Base-by-base conservation (phyloP, 345 rosid species). In the Ailanthus altissimus region DNA sequence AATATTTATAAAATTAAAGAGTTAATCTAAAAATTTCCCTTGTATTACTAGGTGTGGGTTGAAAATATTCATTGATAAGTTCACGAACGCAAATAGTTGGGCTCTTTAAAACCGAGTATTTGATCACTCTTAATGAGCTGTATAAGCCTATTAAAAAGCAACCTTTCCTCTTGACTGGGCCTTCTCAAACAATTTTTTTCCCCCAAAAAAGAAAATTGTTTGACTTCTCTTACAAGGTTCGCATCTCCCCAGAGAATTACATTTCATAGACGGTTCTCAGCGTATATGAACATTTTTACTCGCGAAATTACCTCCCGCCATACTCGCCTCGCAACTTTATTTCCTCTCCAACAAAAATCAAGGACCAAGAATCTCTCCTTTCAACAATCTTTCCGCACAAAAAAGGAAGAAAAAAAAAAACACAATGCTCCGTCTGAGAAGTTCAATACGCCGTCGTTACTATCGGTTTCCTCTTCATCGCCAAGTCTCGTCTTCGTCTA, bases 401-500 rank as follows among this genome's bases (percentile, higher is more conserved):
- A 61, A 3, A 50, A 61, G 12, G 28, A 5, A n/a, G n/a, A 49
- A 47, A 6, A 12, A 14, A 28, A 21, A n/a, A 23, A 67, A 21
- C 73, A 76, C 49, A 59, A 89, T 92, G 94, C 83, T 89, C 67
- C 94, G 84, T 78, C 85, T 81, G 75, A 82, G 38, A 32, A 32
- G 88, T 64, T 77, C 77, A 70, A 77, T 82, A 78, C 80, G 67
- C 79, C 88, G 87, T 73, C 87, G 87, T 62, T 79, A 73, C 70
- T 75, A 54, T 63, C 85, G 77, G 70, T 80, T 78, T 51, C 84
- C 82, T 36, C 89, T 84, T 66, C 21, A 75, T 72, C 77, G 75
- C 81, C 83, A 79, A 47, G 72, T 80, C 61, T 87, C 82, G 69
- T 79, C 87, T 54, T 84, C 90, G 14, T 73, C 90, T 38, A 76